Conservation (phyloP, 306 rosid genomes). For the Amphicarpaea edgeworthii region DNA sequence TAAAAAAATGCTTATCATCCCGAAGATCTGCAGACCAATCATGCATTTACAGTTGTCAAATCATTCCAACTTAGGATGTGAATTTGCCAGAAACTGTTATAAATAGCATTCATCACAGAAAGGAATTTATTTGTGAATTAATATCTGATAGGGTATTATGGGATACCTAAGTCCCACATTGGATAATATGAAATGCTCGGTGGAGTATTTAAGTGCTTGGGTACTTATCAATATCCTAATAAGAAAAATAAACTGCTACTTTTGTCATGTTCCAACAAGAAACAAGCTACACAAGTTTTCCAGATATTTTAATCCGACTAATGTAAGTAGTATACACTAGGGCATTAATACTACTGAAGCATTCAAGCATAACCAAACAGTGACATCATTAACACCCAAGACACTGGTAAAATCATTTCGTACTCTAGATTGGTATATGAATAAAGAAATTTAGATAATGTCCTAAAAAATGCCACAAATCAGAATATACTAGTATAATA, state of each 20-base stretch:
- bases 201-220: no score
- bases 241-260: background rate
- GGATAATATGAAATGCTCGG: no score
- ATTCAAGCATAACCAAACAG: background rate
- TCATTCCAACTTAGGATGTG: background rate
- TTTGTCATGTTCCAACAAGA: background rate
- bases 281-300: no score
- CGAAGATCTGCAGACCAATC: slow-evolving; percentile 70
- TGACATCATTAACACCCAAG: background rate
- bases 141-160: no score
- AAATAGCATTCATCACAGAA: background rate
- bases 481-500: slow-evolving; percentile 3
- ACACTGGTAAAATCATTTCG: background rate
- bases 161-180: no score
- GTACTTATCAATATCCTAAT: background rate
- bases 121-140: background rate
- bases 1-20: slow-evolving; percentile 65
- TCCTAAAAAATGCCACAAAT: background rate
- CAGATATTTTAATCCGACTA: background rate
- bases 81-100: slow-evolving; percentile 6
- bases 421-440: background rate
- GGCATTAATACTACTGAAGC: background rate
- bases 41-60: slow-evolving; percentile 29
- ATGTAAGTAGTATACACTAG: background rate
- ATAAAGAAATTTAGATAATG: slow-evolving; percentile 18